These are phyloP conservation scores for Coemansia sp. DNA, from an alignment of 192 early-diverging fungal genomes.

Conservation along the genomic window DNA sequence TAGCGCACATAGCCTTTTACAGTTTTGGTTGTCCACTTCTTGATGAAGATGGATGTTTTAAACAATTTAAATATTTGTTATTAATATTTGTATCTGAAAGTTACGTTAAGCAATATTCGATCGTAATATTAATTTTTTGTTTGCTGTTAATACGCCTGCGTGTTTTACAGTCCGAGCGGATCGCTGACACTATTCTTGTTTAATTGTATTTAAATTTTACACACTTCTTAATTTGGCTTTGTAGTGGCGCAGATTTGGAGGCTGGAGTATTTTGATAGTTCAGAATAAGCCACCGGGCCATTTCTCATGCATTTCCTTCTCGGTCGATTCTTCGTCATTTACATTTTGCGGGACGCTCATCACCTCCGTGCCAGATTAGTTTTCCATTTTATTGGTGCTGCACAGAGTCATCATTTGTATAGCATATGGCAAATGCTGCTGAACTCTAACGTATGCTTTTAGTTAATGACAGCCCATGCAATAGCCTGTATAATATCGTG, in stretches of 20 bases:
- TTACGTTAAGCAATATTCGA: not conserved
- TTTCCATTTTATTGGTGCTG: too few relatives aligned
- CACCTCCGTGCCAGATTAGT: too few relatives aligned
- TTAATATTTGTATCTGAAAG: not conserved
- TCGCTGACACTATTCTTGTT: not conserved
- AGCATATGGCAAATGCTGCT: too few relatives aligned
- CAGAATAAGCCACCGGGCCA: not conserved
- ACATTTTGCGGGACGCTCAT: too few relatives aligned
- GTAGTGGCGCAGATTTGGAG: not conserved
- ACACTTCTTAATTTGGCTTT: not conserved
- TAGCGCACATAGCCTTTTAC: not conserved
- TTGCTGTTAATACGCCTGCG: too few relatives aligned
- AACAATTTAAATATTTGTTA: not conserved
- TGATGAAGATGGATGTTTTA: not conserved
- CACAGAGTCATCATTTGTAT: too few relatives aligned
- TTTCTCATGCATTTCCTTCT: not conserved
- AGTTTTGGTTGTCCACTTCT: conserved; percentile 1
- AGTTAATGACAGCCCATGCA: too few relatives aligned
- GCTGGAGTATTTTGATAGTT: not conserved
- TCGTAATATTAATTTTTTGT: not conserved
- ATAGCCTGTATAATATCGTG: too few relatives aligned
- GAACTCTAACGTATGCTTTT: too few relatives aligned
- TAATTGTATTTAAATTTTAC: not conserved
- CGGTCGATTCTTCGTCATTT: too few relatives aligned
- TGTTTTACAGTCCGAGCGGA: not conserved